These are phyloP conservation scores for Reticulascus tulasneorum DNA, from an alignment of 2,329 filamentous ascomycete genomes.

Conservation along the genomic window DNA sequence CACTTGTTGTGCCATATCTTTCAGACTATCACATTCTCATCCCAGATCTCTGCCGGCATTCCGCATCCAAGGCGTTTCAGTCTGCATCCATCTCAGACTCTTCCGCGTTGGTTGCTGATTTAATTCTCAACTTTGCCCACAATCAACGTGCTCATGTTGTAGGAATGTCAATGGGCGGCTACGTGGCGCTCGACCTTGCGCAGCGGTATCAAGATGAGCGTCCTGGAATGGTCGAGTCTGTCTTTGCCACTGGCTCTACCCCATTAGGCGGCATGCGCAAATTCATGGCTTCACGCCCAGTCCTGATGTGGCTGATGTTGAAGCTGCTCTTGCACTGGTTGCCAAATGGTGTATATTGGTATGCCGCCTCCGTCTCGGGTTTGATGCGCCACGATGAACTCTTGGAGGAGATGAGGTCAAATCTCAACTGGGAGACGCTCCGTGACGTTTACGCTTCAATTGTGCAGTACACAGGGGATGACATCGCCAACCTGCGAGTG, in stretches of 20 bases:
- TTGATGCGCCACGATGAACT: slow-evolving; percentile 23
- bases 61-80: slow-evolving; percentile 25
- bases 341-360: slow-evolving; percentile 21
- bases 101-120: slow-evolving; percentile 27
- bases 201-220: slow-evolving; percentile 26
- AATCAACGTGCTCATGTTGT: slow-evolving; percentile 32
- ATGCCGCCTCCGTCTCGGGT: slow-evolving; percentile 21
- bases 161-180: slow-evolving; percentile 37
- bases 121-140: slow-evolving; percentile 32
- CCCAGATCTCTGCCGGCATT: slow-evolving; percentile 35
- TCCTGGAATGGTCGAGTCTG: slow-evolving; percentile 28
- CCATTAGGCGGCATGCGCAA: slow-evolving; percentile 22
- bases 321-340: slow-evolving; percentile 21
- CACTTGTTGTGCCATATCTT: slow-evolving; percentile 28
- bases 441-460: slow-evolving; percentile 20
- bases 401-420: slow-evolving; percentile 28
- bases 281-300: slow-evolving; percentile 21
- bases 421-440: slow-evolving; percentile 22
- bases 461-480: slow-evolving; percentile 19
- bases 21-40: slow-evolving; percentile 33
- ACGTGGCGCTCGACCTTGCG: slow-evolving; percentile 28
- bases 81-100: slow-evolving; percentile 26
- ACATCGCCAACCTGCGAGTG: slow-evolving; percentile 20
- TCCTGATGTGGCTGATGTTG: slow-evolving; percentile 21
- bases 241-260: slow-evolving; percentile 29